A percentile compares a stretch with the other conserved stretches of the same genome.
phyloP scores from a whole-genome alignment of 352 stramenopile genomes.

The Pythium utonaiense region DNA sequence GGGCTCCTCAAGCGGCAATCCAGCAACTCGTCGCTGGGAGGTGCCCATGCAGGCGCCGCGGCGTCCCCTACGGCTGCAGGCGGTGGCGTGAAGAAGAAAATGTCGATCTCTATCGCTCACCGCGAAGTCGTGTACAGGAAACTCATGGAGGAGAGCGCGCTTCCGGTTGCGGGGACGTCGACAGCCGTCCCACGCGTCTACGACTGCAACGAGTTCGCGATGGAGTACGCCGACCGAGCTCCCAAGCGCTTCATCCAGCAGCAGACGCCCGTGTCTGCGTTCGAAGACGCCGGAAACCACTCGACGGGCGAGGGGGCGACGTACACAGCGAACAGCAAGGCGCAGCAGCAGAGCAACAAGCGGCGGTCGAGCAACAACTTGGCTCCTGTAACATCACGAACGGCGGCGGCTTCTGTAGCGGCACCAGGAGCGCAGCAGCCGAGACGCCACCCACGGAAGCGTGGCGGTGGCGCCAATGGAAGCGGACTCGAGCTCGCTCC shows the following conservation, averaged over 20 bases:
- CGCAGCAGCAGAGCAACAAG: neutral
- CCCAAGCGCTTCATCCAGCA: conserved; percentile 21
- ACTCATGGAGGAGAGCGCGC: conserved; percentile 39
- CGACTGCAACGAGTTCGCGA: conserved; percentile 55
- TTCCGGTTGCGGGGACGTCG: conserved; percentile 7
- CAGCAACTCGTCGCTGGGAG: conserved; percentile 7
- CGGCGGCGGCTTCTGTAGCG: neutral
- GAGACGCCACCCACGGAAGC: conserved; percentile 51
- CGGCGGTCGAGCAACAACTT: neutral
- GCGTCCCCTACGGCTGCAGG: neutral
- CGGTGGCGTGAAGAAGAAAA: conserved; percentile 17
- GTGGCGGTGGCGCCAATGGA: conserved; percentile 10
- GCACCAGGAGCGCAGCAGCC: conserved; percentile 16
- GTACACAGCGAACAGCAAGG: neutral
- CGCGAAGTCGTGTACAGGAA: conserved; percentile 26
- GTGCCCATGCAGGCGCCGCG: neutral
- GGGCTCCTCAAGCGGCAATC: conserved; percentile 6
- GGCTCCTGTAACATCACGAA: neutral
- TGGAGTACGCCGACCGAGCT: conserved; percentile 54
- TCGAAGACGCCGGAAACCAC: neutral
- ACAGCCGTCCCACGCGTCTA: conserved; percentile 15
- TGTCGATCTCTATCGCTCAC: conserved; percentile 6
- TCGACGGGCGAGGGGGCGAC: neutral
- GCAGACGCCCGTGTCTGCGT: neutral
- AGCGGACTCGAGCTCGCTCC: conserved; percentile 27